These are phyloP conservation scores for Fagus sylvatica DNA, from an alignment of 306 rosid genomes.

Conservation along the genomic window DNA sequence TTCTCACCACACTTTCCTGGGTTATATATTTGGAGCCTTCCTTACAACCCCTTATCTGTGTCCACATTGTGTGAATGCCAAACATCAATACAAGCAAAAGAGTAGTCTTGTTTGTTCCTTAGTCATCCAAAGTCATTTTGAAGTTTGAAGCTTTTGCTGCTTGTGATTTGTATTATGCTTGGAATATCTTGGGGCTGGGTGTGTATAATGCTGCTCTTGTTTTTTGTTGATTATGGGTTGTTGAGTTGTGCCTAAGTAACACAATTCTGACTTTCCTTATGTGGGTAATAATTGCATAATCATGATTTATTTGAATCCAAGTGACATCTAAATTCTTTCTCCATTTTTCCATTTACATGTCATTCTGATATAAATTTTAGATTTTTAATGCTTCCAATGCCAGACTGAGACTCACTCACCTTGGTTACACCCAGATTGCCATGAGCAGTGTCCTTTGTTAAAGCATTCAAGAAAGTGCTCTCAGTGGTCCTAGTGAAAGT, in stretches of 20 bases:
- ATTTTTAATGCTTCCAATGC: slow-evolving; percentile 1
- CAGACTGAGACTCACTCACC: neutral
- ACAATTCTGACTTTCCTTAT: neutral
- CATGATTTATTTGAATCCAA: neutral
- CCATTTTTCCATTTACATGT: neutral
- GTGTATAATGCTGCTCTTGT: slow-evolving; percentile 7
- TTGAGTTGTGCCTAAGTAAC: slow-evolving; percentile 16
- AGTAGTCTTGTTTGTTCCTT: slow-evolving; percentile 13
- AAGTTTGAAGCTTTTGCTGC: neutral
- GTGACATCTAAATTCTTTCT: slow-evolving; percentile 1
- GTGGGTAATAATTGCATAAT: neutral
- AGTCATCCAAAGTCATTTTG: slow-evolving; percentile 13
- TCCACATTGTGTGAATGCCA: slow-evolving; percentile 15
- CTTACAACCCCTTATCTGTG: slow-evolving; percentile 13
- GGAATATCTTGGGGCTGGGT: slow-evolving; percentile 6
- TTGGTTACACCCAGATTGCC: slow-evolving; percentile 18
- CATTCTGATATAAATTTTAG: neutral
- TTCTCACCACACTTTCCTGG: slow-evolving; percentile 17
- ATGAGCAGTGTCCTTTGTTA: slow-evolving; percentile 25
- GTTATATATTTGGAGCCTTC: slow-evolving; percentile 22
- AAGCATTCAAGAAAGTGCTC: slow-evolving; percentile 15
- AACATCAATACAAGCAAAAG: slow-evolving; percentile 9
- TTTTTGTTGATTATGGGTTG: neutral
- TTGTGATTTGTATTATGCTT: slow-evolving; percentile 15
- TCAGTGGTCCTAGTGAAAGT: neutral